Evolutionary conservation across 768 basidiomycete genomes (phyloP).

Genomic region (Clitopilus passeckerianus): DNA sequence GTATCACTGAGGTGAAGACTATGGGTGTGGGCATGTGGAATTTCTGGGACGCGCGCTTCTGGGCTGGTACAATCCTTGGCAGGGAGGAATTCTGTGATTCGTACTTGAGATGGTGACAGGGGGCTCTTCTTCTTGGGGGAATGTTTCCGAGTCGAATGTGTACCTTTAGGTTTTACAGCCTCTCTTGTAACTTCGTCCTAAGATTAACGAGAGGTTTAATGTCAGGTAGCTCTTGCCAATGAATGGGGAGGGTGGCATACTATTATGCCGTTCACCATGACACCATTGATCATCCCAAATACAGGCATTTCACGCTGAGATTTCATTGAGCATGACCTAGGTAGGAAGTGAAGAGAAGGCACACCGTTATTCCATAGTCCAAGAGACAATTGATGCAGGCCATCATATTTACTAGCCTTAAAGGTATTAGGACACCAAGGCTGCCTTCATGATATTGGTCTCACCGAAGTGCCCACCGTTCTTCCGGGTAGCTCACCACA

Average conservation of each 20-base stretch:
- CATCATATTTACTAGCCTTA: conserved; percentile 72
- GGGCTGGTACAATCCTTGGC: background rate
- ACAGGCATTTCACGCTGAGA: conserved; percentile 79
- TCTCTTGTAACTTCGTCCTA: conserved; percentile 50
- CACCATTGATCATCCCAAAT: conserved; percentile 64
- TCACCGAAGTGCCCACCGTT: conserved; percentile 75
- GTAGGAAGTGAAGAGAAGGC: conserved; percentile 1
- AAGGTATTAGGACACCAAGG: background rate
- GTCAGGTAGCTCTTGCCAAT: too few relatives aligned
- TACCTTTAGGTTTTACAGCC: conserved; percentile 12
- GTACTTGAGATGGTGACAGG: conserved; percentile 10
- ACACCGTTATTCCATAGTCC: conserved; percentile 45
- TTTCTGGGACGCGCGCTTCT: background rate
- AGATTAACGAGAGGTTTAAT: background rate
- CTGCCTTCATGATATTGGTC: background rate
- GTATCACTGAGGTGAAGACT: conserved; percentile 55
- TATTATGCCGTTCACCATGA: conserved; percentile 70
- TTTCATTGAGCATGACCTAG: background rate
- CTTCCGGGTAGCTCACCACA: conserved; percentile 49
- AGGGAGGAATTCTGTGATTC: conserved; percentile 8
- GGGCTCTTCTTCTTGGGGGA: conserved; percentile 10
- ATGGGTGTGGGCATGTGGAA: conserved; percentile 3
- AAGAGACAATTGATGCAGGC: conserved; percentile 52
- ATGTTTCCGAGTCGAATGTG: conserved; percentile 2
- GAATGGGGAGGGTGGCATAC: conserved; percentile 31